Percentiles rank a stretch among this genome's conserved stretches.
phyloP scores from a whole-genome alignment of 352 stramenopile species.

The Phytophthora ohioensis region DNA sequence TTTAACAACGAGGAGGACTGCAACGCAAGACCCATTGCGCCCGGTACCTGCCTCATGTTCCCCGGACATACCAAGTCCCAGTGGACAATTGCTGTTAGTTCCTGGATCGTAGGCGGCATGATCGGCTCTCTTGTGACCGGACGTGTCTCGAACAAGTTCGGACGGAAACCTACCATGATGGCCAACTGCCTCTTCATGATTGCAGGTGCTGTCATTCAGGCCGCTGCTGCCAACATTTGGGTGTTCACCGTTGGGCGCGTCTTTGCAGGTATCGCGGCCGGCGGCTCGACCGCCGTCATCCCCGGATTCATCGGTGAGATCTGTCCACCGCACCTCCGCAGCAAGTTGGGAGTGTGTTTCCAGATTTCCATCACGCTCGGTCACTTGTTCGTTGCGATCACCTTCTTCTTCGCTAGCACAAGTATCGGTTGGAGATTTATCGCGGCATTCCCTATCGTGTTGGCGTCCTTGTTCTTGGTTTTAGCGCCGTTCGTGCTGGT shows the following conservation, averaged over 20 bases:
- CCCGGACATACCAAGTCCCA: constrained; percentile 42
- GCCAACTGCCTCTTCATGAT: constrained; percentile 60
- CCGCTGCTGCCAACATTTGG: constrained; percentile 27
- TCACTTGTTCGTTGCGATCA: constrained; percentile 50
- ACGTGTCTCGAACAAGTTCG: constrained; percentile 48
- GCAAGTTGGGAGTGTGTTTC: constrained; percentile 45
- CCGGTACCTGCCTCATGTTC: constrained; percentile 43
- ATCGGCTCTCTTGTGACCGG: constrained; percentile 52
- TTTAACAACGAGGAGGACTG: constrained; percentile 58
- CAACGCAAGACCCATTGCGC: constrained; percentile 47
- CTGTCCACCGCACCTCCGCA: constrained; percentile 48
- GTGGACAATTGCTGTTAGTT: constrained; percentile 68
- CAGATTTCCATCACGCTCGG: constrained; percentile 62
- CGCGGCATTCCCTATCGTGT: constrained; percentile 48
- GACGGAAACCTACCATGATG: constrained; percentile 46
- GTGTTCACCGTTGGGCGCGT: constrained; percentile 54
- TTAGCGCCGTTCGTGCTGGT: constrained; percentile 54
- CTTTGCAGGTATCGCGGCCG: constrained; percentile 58
- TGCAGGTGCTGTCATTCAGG: constrained; percentile 44
- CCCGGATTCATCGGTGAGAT: constrained; percentile 64
- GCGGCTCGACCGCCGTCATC: constrained; percentile 43
- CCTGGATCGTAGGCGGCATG: constrained; percentile 70
- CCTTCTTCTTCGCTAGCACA: constrained; percentile 64
- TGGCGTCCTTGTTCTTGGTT: constrained; percentile 45
- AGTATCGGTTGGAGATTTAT: constrained; percentile 64